Evolutionary conservation across 208 protist genomes (phyloP), one percentile per base, ranked within the genome.

Genomic region (Vickermania spadyakhi): DNA sequence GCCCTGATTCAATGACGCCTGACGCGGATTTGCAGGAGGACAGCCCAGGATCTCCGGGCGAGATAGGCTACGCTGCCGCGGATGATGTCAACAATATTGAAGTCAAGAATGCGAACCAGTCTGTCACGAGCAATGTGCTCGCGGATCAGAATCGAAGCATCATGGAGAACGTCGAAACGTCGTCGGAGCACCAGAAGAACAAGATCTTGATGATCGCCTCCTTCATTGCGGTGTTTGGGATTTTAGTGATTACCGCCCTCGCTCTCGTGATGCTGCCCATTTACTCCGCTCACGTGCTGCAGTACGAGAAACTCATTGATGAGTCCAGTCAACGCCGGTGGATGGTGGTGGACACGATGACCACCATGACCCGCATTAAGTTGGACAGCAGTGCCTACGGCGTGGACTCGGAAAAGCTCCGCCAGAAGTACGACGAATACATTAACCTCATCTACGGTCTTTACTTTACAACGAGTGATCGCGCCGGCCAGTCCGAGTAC

Each of bases 341-440:
- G 58, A 11, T 66, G n/a, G 58, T 71, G n/a, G 60, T 51, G 4
- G 18, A 71, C 28, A 26, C 45, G 41, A 64, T 66, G 66, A 7
- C 30, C 25, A 18, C 28, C 28, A 55, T 13, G 5, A 21, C 30
- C 13, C 7, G 18, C 28, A 28, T 50, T 55, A 27, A 11, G 21
- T 11, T 31, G 28, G 60, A 58, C 23, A 3, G 18, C 22, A 18
- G 49, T n/a, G 14, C 13, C 3, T 58, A 51, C 28, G 60, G 26
- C 28, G 28, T 31, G 42, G 42, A 7, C 4, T 5, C 42, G n/a
- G 42, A 29, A 25, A 56, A 59, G 55, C 50, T 69, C 3, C 55
- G 28, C 29, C 7, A 11, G 22, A 28, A 53, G 13, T 58, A 58
- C 45, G 28, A 3, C 26, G 13, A 36, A 3, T 18, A 62, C 7